Percentiles rank a stretch among this genome's conserved stretches.
These are phyloP conservation scores for Acrocalymma vagum DNA, from an alignment of 2,329 filamentous ascomycete species.

Conservation along the genomic window DNA sequence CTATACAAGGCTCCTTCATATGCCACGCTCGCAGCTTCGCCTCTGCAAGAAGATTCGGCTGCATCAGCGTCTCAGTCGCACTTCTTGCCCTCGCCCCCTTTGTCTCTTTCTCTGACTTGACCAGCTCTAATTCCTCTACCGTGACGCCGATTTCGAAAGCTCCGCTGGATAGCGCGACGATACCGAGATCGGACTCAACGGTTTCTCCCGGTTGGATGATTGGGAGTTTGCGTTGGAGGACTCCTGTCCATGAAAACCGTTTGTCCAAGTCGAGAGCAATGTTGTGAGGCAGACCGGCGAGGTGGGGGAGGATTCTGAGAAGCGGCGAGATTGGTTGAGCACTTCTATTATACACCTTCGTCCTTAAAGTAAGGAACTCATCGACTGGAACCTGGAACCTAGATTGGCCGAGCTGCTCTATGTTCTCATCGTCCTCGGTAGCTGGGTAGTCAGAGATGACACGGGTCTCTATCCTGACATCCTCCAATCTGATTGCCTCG, in stretches of 20 bases:
- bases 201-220: slow-evolving; percentile 66
- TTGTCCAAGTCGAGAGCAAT: slow-evolving; percentile 82
- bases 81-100: slow-evolving; percentile 29
- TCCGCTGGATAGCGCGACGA: slow-evolving; percentile 79
- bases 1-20: slow-evolving; percentile 54
- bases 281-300: slow-evolving; percentile 75
- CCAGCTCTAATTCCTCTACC: slow-evolving; percentile 78
- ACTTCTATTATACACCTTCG: slow-evolving; percentile 80
- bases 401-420: slow-evolving; percentile 51
- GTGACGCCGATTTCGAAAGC: slow-evolving; percentile 83
- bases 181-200: slow-evolving; percentile 71
- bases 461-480: slow-evolving; percentile 70
- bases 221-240: slow-evolving; percentile 78
- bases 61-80: slow-evolving; percentile 33
- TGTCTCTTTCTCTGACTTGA: slow-evolving; percentile 29
- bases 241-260: slow-evolving; percentile 85
- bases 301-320: slow-evolving; percentile 77
- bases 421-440: slow-evolving; percentile 13
- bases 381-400: slow-evolving; percentile 63
- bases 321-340: slow-evolving; percentile 72
- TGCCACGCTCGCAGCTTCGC: slow-evolving; percentile 55
- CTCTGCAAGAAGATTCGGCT: slow-evolving; percentile 40
- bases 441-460: slow-evolving; percentile 22
- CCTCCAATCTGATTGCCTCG: slow-evolving; percentile 81
- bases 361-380: slow-evolving; percentile 73